Evolutionary conservation across 2,329 filamentous ascomycete genomes (phyloP).

Genomic region (Clonostachys rhizophaga): DNA sequence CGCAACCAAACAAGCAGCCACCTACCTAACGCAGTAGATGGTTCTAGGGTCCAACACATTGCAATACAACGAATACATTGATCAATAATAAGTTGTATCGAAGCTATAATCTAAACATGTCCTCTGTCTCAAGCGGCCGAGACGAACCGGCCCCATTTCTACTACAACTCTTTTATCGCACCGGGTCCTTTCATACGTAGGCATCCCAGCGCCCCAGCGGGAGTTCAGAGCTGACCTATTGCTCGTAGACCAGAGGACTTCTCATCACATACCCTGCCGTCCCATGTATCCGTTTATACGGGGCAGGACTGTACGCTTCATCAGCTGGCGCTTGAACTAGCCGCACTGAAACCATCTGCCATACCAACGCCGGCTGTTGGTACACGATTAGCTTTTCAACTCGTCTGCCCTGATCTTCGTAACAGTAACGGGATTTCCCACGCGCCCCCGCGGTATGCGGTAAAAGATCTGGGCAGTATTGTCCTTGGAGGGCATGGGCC

Average conservation of each 20-base stretch:
- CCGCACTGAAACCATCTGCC: constrained; percentile 57
- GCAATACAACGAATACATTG: too few species aligned
- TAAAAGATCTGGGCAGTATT: constrained; percentile 79
- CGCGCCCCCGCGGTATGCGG: constrained; percentile 55
- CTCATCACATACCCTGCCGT: constrained; percentile 49
- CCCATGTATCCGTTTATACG: constrained; percentile 77
- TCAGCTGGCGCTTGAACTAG: constrained; percentile 76
- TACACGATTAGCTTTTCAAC: constrained; percentile 80
- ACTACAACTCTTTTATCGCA: constrained; percentile 79
- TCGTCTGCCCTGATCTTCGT: constrained; percentile 75
- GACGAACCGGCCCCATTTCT: constrained; percentile 78
- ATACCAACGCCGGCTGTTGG: constrained; percentile 73
- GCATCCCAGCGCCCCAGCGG: constrained; percentile 2
- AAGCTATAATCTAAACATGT: too few species aligned
- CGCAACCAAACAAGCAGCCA: too few species aligned
- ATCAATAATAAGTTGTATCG: too few species aligned
- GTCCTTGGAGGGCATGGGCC: constrained; percentile 62
- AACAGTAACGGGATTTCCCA: constrained; percentile 16
- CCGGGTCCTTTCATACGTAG: constrained; percentile 67
- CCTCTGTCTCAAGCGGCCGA: constrained; percentile 41
- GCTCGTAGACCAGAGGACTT: constrained; percentile 66
- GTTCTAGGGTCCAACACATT: too few species aligned
- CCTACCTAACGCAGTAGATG: too few species aligned
- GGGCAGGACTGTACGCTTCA: constrained; percentile 77
- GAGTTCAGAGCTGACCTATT: too few species aligned